Conservation (phyloP, 306 rosid genomes). For the Biancaea sappan region DNA sequence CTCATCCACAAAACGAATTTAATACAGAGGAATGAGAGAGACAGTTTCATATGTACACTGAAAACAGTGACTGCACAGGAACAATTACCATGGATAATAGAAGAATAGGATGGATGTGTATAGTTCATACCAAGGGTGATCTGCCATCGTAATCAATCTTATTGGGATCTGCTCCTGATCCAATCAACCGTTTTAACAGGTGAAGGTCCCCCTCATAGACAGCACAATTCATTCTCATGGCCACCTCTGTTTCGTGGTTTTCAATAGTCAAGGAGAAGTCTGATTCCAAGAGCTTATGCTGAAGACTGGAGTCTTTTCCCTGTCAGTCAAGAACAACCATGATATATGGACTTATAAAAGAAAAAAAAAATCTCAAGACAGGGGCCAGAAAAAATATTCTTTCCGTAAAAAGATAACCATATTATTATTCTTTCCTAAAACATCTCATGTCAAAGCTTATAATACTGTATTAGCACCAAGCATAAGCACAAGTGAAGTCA, state of each 20-base stretch:
- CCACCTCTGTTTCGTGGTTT: conserved; percentile 57
- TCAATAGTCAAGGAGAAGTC: conserved; percentile 50
- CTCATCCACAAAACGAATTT: conserved; percentile 6
- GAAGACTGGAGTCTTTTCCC: conserved; percentile 55
- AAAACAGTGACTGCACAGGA: background rate
- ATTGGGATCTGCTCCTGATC: conserved; percentile 67
- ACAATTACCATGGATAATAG: background rate
- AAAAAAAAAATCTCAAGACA: background rate
- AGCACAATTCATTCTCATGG: conserved; percentile 60
- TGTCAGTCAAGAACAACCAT: conserved; percentile 30
- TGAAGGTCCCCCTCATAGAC: conserved; percentile 54
- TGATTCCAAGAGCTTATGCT: conserved; percentile 59
- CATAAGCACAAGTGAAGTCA: background rate
- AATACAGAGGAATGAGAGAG: background rate
- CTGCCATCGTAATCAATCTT: conserved; percentile 70
- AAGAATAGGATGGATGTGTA: background rate
- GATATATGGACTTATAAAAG: background rate
- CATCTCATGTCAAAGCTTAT: background rate
- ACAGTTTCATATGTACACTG: background rate
- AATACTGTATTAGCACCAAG: background rate
- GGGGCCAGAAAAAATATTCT: background rate
- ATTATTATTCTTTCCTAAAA: background rate
- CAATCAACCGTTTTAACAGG: conserved; percentile 53
- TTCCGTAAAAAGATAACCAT: background rate
- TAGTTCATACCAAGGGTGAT: conserved; percentile 63